A percentile compares a stretch with the other conserved stretches of the same genome.
phyloP scores from a whole-genome alignment of 2,329 filamentous ascomycete species.

The Fusarium solani-melongenae region DNA sequence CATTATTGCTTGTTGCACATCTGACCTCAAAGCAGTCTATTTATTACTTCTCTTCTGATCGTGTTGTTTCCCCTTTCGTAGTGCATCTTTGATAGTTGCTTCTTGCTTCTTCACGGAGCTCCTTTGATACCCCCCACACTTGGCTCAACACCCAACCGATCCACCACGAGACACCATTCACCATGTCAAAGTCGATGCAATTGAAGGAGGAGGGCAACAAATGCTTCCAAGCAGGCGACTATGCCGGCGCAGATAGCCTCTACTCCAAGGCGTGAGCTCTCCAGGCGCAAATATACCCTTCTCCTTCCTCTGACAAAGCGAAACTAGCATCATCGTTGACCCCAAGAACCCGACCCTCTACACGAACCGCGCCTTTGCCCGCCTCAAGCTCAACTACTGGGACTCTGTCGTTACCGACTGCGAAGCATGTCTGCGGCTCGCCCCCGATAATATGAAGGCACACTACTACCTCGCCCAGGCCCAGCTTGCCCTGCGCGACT shows the following conservation, averaged over 20 bases:
- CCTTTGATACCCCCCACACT: not conserved
- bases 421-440: constrained; percentile 76
- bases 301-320: constrained; percentile 10
- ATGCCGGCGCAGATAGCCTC: constrained; percentile 70
- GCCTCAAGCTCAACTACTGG: constrained; percentile 79
- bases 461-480: constrained; percentile 87
- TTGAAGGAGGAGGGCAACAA: constrained; percentile 72
- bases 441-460: constrained; percentile 78
- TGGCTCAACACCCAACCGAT: not conserved
- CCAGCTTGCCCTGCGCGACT: constrained; percentile 73
- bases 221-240: constrained; percentile 74
- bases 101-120: not conserved
- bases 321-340: constrained; percentile 77
- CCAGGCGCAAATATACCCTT: not conserved
- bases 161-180: not conserved
- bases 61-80: not conserved
- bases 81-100: not conserved
- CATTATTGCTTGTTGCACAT: not conserved
- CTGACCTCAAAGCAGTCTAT: not conserved
- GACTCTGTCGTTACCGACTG: constrained; percentile 83
- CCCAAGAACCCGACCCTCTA: constrained; percentile 82
- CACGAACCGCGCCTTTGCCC: constrained; percentile 88
- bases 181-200: constrained; percentile 51
- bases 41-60: not conserved
- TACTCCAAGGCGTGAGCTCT: constrained; percentile 76